Evolutionary conservation across 2,329 filamentous ascomycete genomes (phyloP).

Genomic region (Colletotrichum sublineola): DNA sequence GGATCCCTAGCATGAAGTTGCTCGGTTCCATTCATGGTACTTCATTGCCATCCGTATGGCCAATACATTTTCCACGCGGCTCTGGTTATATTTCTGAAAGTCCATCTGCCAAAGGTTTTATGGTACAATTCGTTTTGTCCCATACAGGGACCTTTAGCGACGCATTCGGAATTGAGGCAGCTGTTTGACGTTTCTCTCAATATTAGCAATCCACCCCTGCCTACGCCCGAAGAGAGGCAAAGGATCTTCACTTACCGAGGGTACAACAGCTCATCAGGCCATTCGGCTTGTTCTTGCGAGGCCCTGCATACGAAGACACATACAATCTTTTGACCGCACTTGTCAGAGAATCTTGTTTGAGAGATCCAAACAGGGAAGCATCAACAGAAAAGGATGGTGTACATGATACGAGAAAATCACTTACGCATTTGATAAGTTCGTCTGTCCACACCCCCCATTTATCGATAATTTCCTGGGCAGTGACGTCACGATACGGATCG

Average conservation of each 20-base stretch:
- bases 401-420: neutral
- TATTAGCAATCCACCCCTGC: neutral
- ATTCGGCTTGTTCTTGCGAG: neutral
- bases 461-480: neutral
- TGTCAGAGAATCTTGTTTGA: neutral
- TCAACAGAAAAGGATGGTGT: neutral
- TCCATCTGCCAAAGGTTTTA: neutral
- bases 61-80: neutral
- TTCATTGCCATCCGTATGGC: neutral
- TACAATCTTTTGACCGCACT: neutral
- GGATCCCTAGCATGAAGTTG: neutral
- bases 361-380: too few relatives aligned
- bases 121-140: neutral
- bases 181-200: neutral
- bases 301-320: neutral
- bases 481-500: neutral
- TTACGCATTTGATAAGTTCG: neutral
- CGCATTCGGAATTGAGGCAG: constrained; percentile 1
- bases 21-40: too few relatives aligned
- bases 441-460: neutral
- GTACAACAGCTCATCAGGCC: neutral
- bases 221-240: too few relatives aligned
- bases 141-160: neutral
- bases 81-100: neutral
- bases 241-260: neutral